These are phyloP conservation scores for Xylariaceae sp. DNA, from an alignment of 2,329 filamentous ascomycete genomes.

Conservation along the genomic window DNA sequence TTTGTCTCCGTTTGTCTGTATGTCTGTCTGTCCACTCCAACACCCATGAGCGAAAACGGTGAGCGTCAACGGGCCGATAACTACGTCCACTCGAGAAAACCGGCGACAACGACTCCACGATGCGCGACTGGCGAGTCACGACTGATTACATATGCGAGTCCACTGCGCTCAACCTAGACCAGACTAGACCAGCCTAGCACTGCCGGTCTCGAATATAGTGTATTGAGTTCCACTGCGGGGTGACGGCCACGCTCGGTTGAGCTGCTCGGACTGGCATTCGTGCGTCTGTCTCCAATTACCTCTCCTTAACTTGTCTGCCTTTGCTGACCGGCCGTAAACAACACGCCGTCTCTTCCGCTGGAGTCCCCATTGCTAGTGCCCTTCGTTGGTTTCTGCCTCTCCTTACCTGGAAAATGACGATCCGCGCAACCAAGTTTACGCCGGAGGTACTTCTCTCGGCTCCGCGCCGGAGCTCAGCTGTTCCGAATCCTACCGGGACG, in stretches of 20 bases:
- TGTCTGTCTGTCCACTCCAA: background rate
- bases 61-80: no score
- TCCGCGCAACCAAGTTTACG: constrained; percentile 67
- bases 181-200: background rate
- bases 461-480: constrained; percentile 64
- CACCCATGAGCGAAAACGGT: background rate
- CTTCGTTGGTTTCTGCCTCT: background rate
- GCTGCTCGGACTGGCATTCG: background rate
- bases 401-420: constrained; percentile 55
- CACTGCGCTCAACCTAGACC: background rate
- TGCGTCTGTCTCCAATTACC: background rate
- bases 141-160: no score
- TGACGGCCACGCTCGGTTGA: constrained; percentile 4
- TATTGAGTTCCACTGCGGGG: constrained; percentile 10
- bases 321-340: background rate
- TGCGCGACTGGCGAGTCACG: no score
- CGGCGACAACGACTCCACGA: no score
- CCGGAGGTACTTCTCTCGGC: constrained; percentile 73
- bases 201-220: background rate
- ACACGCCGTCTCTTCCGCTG: background rate
- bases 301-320: background rate
- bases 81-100: no score
- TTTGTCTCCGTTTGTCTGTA: no score
- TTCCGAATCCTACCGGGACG: constrained; percentile 65
- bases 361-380: background rate